Base-by-base conservation (phyloP, 306 rosid species). In the Luffa acutangula region DNA sequence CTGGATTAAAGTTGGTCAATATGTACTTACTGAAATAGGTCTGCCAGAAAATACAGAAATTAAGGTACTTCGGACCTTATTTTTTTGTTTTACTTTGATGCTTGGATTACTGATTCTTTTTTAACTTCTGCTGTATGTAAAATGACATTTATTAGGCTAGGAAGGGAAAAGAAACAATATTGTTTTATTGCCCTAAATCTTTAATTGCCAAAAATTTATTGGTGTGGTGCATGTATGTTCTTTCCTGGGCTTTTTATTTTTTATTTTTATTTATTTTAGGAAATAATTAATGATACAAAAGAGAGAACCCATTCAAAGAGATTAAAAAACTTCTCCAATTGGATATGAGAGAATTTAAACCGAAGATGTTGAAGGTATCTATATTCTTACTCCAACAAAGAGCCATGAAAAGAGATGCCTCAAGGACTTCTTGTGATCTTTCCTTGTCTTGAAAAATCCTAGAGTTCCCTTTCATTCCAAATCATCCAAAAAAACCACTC, bases 1-100 rank as follows among this genome's bases (percentile, higher is more conserved):
- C 82, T 89, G 91, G 98, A 83, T 86, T 77, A 85, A 58, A 86
- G 87, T 88, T 80, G 91, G 94, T 58, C 71, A 79, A 45, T 89
- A 85, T 74, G 79, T 91, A 69, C 90, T 90, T 79, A 83, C 78
- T 56, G 89, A 56, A 78, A 80, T 86, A 77, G 89, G 86, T 82
- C 84, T 94, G 80, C 93, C 92, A 17, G 85, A 88, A 78, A 87
- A 88, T 70, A 83, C 94, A 4, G 82, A 82, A 62, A 77, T 89
- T 64, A 90, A 90, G 98, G 98, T 94, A 89, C 84, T 74, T 74
- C 8, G 33, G 62, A 74, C 25, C 78, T 52, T 33, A 51, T 51
- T 51, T 17, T 73, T 9, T 69, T 43, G 83, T 12, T 49, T 52
- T 75, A 31, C 78, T 31, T 66, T 46, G 20, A 33, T 43, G 18